phyloP scores from a whole-genome alignment of 164 flowering plant genomes.

The Chimonanthus salicifolius region DNA sequence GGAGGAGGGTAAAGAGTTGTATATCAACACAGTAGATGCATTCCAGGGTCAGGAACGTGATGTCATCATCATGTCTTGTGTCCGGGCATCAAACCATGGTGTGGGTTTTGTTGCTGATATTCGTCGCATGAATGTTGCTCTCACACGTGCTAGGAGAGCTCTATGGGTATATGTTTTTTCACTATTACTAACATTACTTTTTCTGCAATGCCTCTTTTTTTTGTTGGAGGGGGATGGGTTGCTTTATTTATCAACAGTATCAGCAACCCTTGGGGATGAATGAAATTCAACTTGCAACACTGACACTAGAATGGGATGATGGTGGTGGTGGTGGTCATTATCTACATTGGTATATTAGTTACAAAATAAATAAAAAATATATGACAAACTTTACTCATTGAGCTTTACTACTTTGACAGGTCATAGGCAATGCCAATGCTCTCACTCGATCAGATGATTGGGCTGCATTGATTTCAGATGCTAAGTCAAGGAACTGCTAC shows the following conservation, averaged over 20 bases:
- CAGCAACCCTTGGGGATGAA: too few relatives aligned
- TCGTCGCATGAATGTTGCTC: constrained; percentile 97
- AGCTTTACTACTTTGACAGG: constrained; percentile 31
- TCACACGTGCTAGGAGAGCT: constrained; percentile 94
- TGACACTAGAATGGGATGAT: too few relatives aligned
- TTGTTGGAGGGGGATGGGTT: too few relatives aligned
- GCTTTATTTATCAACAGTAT: too few relatives aligned
- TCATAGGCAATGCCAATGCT: constrained; percentile 91
- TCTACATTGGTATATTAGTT: background rate
- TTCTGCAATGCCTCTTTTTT: background rate
- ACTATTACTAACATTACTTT: background rate
- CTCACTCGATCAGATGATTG: constrained; percentile 79
- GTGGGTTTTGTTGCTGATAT: constrained; percentile 98
- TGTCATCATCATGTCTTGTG: constrained; percentile 98
- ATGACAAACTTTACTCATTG: background rate
- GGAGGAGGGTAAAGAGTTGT: constrained; percentile 85
- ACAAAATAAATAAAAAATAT: too few relatives aligned
- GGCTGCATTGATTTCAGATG: constrained; percentile 86
- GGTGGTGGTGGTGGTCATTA: background rate
- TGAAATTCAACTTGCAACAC: too few relatives aligned
- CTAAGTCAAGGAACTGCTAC: constrained; percentile 72
- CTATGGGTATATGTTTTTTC: constrained; percentile 69
- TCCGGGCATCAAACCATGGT: constrained; percentile 88
- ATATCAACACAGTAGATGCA: constrained; percentile 96
- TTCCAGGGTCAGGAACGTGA: constrained; percentile 99